Evolutionary conservation across 106 monocot species (phyloP), one percentile per base, ranked within the genome.

Genomic region (Phalaenopsis aphrodite): DNA sequence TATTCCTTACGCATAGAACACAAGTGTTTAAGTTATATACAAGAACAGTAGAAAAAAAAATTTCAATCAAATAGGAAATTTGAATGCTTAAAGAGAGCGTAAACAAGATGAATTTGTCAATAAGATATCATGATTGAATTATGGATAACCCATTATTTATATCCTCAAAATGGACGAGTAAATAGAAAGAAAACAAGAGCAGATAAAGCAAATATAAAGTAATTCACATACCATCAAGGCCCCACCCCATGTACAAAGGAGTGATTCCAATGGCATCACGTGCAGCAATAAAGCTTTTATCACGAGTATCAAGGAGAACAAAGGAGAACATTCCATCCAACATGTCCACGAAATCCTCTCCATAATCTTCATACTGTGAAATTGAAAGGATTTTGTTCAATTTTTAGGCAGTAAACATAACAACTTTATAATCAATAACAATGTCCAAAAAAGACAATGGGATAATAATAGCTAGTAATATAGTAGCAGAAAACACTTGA

Each of bases 321-420:
- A 91, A 91, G 21, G 91, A 86, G 81, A 91, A 91, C 88, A 91
- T 91, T 57, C 91, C 91, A 79, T 91, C 91, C 78, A 91, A 58
- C 91, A 87, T 88, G 79, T 88, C 85, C 39, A 91, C 83, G 72
- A 86, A 91, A 73, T 91, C 86, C 43, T 91, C 91, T 24, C 91
- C 91, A 82, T 91, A 83, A 75, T 91, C 88, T 78, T 91, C 91
- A 77, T 91, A 91, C 91, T 91, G 81, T 43, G 68, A 76, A 78
- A 57, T 45, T 6, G 17, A 77, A 75, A 64, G 42, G 11, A 11
- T n/a, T 56, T 78, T 75, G 37, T 23, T 73, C 15, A 78, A 72
- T 42, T 41, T 18, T 55, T 15, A 73, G 57, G 0, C 21, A 45
- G 19, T 74, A 74, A 42, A 37, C 11, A 77, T 49, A 55, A 15